Conservation (phyloP, 352 stramenopile genomes). For the Phytophthora pinifolia region DNA sequence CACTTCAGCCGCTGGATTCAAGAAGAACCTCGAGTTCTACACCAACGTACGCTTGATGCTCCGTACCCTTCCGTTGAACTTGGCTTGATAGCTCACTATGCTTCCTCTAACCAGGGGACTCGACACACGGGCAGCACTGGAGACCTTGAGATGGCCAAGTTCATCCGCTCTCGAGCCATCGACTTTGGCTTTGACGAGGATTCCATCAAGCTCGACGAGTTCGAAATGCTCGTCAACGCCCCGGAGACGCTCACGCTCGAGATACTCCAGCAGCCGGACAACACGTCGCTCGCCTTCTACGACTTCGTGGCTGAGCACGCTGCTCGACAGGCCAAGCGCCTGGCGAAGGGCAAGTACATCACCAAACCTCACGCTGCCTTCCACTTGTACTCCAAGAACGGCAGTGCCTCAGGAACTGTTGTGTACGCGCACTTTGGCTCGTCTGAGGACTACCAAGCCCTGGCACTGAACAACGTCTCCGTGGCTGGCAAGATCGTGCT, state of each 20-base stretch:
- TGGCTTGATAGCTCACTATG: not conserved
- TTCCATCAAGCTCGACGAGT: constrained; percentile 82
- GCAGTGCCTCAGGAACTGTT: constrained; percentile 49
- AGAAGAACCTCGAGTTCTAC: constrained; percentile 77
- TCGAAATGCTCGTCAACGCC: constrained; percentile 79
- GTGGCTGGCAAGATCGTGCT: constrained; percentile 55
- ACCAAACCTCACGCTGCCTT: constrained; percentile 53
- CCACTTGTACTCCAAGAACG: constrained; percentile 84
- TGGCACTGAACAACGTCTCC: constrained; percentile 50
- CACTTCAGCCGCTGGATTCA: constrained; percentile 60
- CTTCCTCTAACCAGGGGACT: constrained; percentile 30
- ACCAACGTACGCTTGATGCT: constrained; percentile 37
- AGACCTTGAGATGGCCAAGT: constrained; percentile 76
- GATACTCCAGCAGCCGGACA: constrained; percentile 28
- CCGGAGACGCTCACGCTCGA: constrained; percentile 60
- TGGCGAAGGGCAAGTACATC: constrained; percentile 29
- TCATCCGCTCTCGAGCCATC: constrained; percentile 68
- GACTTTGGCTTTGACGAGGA: constrained; percentile 75
- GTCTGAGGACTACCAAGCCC: constrained; percentile 62
- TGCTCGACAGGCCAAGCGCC: constrained; percentile 26
- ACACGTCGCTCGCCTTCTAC: constrained; percentile 21
- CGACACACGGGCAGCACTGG: constrained; percentile 63
- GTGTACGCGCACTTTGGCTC: constrained; percentile 81
- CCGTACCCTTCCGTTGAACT: not conserved
- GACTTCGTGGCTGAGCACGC: constrained; percentile 31